Evolutionary conservation across 2,329 filamentous ascomycete species (phyloP), one percentile per base, ranked within the genome.

Genomic region (Esteya vermicola): DNA sequence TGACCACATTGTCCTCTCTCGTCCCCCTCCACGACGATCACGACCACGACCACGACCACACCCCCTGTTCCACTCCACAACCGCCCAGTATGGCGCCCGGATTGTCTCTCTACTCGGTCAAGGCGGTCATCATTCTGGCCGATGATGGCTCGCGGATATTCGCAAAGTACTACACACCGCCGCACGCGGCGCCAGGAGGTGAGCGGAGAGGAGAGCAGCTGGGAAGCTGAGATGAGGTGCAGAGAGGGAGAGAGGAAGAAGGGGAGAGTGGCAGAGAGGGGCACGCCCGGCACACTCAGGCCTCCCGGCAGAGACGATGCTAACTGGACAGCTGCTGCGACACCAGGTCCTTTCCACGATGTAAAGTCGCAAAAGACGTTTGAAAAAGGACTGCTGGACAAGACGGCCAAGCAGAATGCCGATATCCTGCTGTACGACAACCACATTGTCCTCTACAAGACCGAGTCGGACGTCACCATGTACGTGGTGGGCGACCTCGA

Each of bases 361-460:
- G 63, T 91, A 41, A 95, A 95, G 67, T 78, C 93, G 52, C 91
- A 98, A 64, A 94, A 93, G 61, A 74, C 83, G 2, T 98, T 98
- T 55, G 91, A 98, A 63, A 95, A 95, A 67, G 91, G 88, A 6
- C 73, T 98, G 30, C 66, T 95, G 44, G 81, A 94, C 54, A 96
- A 98, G 45, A 96, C 91, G 14, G 81, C 83, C 50, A 98, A 96
- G 70, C 85, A 93, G 65, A 88, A 77, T 13, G 85, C 82, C 52
- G 91, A 96, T 64, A 91, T 98, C 53, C 93, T 98, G 51, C 76
- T 98, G 41, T 96, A 95, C 64, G 91, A 98, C 64, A 93, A 93
- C 65, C 78, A 85, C 53, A 81, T 98, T 45, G 85, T 96, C 41
- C 80, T 96, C 39, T 98, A 95, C 71, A 98, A 98, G 76, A 82